These are phyloP conservation scores for Nymphaea colorata DNA, from an alignment of 164 flowering plant species.

Conservation along the genomic window DNA sequence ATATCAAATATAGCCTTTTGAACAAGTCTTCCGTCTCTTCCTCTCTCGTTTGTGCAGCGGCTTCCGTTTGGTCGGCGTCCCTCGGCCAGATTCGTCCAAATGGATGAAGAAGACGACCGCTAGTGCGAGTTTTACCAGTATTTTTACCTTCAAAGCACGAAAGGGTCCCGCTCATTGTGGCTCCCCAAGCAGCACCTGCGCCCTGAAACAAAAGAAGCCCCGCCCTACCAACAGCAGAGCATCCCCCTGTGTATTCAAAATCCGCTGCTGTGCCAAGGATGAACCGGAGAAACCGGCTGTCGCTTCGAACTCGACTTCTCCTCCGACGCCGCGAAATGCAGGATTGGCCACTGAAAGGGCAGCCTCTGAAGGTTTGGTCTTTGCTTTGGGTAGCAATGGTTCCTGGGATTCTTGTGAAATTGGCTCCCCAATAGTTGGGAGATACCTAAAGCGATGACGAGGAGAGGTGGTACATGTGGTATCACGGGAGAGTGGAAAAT, in stretches of 20 bases:
- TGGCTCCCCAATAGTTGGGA: slow-evolving; percentile 75
- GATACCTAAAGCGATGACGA: slow-evolving; percentile 74
- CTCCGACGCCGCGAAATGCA: neutral
- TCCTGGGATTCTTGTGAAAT: slow-evolving; percentile 64
- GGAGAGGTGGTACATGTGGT: slow-evolving; percentile 96
- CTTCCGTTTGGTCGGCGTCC: too few relatives aligned
- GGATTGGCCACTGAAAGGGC: neutral
- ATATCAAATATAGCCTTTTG: too few relatives aligned
- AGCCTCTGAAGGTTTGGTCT: slow-evolving; percentile 44
- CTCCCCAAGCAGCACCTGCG: neutral
- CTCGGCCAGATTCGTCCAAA: too few relatives aligned
- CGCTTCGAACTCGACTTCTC: neutral
- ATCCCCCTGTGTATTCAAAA: too few relatives aligned
- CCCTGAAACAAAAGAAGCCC: neutral
- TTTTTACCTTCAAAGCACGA: too few relatives aligned
- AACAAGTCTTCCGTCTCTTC: too few relatives aligned
- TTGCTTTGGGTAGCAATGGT: slow-evolving; percentile 36
- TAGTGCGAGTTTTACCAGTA: too few relatives aligned
- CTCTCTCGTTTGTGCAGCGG: too few relatives aligned
- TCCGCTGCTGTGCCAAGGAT: neutral
- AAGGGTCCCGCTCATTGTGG: too few relatives aligned
- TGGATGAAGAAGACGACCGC: too few relatives aligned
- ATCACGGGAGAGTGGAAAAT: slow-evolving; percentile 29
- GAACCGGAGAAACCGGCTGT: neutral
- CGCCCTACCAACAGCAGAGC: neutral